Base-by-base conservation (phyloP, 2,329 filamentous ascomycete species). In the Tolypocladium sp. region DNA sequence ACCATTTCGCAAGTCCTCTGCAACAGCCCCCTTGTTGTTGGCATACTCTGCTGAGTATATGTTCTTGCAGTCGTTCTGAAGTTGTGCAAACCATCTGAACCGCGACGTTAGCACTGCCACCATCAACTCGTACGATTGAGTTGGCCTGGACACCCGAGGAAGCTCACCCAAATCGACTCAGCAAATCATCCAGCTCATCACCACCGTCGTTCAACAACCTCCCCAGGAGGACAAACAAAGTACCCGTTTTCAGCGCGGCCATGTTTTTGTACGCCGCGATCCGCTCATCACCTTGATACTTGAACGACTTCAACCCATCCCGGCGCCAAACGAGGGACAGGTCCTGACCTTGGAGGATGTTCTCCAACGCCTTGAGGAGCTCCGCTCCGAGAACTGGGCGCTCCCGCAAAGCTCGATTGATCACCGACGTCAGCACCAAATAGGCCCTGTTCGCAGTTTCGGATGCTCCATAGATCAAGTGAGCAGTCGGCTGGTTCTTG, bases 51-150 rank as follows among this genome's bases (percentile, higher is more conserved):
- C 33, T 13, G 61, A 63, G 25, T 63, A 63, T 13, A 63, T 60
- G 52, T 63, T 63, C 38, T 63, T 63, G 61, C 61, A 63, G 52
- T 63, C 61, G 35, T 63, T 63, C 52, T 63, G 61, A 5, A 63
- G 41, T 38, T 63, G 61, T 1, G 61, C 60, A 22, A 59, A 63
- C 61, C 61, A 63, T 7, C 61, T 63, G 33, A 2, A 15, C 4
- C 37, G 25, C 8, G 8, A 5, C 5, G 22, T 58, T 55, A 49
- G 40, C 10, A 49, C n/a, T 27, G 4, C 35, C 10, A 4, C 6
- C 2, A 22, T 17, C 30, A 13, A 41, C 40, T 7, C 1, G 6
- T 41, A 1, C 40, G 17, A n/a, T 41, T 20, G 40, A n/a, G 4
- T 7, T 20, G 17, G 7, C n/a, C 9, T n/a, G n/a, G 9, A 44